phyloP scores from a whole-genome alignment of 257 asterid genomes.

The Dorcoceras hygrometricum region DNA sequence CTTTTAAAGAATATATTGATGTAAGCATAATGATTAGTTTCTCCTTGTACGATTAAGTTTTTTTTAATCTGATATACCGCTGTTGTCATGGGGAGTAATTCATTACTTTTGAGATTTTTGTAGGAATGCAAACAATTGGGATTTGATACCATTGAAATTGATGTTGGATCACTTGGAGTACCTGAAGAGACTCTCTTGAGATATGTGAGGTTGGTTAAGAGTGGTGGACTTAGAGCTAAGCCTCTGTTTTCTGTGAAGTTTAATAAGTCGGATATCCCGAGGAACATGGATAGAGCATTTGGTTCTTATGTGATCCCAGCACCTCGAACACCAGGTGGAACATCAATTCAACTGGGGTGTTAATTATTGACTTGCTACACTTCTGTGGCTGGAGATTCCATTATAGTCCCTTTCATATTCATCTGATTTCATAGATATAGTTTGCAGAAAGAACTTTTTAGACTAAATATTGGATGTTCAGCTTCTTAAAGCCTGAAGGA shows the following conservation, averaged over 20 bases:
- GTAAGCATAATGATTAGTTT: conserved; percentile 26
- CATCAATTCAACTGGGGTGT: not conserved
- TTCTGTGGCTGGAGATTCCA: not conserved
- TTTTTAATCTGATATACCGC: not conserved
- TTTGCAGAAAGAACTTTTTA: not conserved
- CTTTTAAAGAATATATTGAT: conserved; percentile 66
- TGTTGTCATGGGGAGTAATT: not conserved
- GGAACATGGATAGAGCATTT: conserved; percentile 54
- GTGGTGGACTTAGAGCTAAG: conserved; percentile 75
- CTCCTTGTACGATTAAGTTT: not conserved
- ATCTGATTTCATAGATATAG: not conserved
- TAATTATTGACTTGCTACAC: not conserved
- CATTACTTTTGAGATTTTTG: not conserved
- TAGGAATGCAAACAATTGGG: conserved; percentile 93
- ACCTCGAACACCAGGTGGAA: conserved; percentile 69
- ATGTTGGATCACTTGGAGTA: conserved; percentile 67
- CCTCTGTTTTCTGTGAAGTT: conserved; percentile 79
- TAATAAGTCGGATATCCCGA: conserved; percentile 75
- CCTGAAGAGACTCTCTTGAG: conserved; percentile 87
- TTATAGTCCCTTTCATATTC: not conserved
- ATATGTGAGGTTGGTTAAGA: conserved; percentile 85
- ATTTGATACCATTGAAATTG: conserved; percentile 81
- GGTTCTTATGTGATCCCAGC: conserved; percentile 71
- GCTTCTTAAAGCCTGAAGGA: not conserved
- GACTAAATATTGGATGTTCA: not conserved